Evolutionary conservation across 495 filamentous ascomycete genomes (phyloP), one percentile per base, ranked within the genome.

Genomic region (Talaromyces borbonicus): DNA sequence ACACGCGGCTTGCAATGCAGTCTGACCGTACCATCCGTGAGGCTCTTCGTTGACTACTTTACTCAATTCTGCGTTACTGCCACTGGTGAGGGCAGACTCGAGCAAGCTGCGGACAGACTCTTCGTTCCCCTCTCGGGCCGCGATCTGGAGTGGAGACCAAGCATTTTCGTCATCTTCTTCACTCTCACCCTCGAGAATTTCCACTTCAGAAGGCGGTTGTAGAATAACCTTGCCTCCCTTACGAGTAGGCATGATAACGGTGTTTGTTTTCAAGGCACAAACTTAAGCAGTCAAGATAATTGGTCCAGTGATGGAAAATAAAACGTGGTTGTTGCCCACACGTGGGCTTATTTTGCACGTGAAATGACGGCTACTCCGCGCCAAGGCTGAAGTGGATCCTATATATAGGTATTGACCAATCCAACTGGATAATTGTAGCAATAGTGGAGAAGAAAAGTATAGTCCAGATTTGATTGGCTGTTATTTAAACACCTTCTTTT

Each of bases 1-100:
- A 74, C 36, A 56, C 56, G 33, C 69, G 67, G 36, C 57, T 66
- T 6, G 56, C 47, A 39, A 52, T 43, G 15, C 58, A 42, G 11
- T 56, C 18, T 46, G 43, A 9, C 43, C 43, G 20, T 46, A 46
- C 43, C 43, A 46, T 29, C 43, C 43, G 14, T 46, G 43, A 9
- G 43, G 31, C 14, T 29, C 5, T 23, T 46, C 43, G 20, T 46
- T 46, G 7, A 46, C 15, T 1, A 46, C 15, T 5, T 46, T 18
- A 22, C 5, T 35, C 12, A 14, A 5, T 11, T 5, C 15, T 12
- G 1, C 12, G 5, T 31, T 11, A 31, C 16, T 44, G n/a, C 3
- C 29, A 3, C 2, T 19, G 9, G n/a, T 18, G 9, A 16, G 8
- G 7, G 8, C 7, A 15, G 27, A 24, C 14, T 33, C 37, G n/a